Evolutionary conservation across 1,284 basidiomycete genomes (phyloP).

Genomic region (Ustilago loliicola): DNA sequence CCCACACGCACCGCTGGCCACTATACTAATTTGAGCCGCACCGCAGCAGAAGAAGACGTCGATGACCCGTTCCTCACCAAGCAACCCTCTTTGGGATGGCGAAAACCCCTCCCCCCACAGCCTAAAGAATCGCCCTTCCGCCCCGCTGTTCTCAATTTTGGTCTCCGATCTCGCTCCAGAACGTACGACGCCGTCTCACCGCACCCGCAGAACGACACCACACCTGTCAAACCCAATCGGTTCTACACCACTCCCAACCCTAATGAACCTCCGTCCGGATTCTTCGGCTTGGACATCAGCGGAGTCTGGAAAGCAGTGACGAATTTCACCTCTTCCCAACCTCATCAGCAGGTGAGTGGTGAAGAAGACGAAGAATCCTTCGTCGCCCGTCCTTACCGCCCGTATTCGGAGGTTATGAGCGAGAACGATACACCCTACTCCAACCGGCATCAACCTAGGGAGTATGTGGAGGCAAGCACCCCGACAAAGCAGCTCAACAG

Average conservation of each 20-base stretch:
- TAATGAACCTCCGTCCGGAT: not conserved
- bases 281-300: constrained; percentile 34
- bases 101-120: constrained; percentile 37
- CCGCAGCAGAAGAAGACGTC: not conserved
- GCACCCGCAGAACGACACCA: constrained; percentile 9
- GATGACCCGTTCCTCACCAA: constrained; percentile 22
- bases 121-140: constrained; percentile 43
- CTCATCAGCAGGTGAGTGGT: not conserved
- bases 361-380: constrained; percentile 42
- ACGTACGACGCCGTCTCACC: constrained; percentile 26
- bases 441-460: not conserved
- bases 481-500: constrained; percentile 21
- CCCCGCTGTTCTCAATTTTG: constrained; percentile 29
- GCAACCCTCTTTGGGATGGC: not conserved
- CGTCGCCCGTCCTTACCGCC: constrained; percentile 16
- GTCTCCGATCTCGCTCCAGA: constrained; percentile 37
- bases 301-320: constrained; percentile 43
- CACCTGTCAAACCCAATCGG: constrained; percentile 20
- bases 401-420: constrained; percentile 29
- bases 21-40: not conserved
- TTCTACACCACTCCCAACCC: not conserved
- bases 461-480: not conserved
- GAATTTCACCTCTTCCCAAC: constrained; percentile 6
- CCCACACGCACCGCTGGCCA: not conserved
- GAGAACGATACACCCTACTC: constrained; percentile 39